phyloP scores from a whole-genome alignment of 2,329 filamentous ascomycete genomes.

The Berkeleyomyces basicola region DNA sequence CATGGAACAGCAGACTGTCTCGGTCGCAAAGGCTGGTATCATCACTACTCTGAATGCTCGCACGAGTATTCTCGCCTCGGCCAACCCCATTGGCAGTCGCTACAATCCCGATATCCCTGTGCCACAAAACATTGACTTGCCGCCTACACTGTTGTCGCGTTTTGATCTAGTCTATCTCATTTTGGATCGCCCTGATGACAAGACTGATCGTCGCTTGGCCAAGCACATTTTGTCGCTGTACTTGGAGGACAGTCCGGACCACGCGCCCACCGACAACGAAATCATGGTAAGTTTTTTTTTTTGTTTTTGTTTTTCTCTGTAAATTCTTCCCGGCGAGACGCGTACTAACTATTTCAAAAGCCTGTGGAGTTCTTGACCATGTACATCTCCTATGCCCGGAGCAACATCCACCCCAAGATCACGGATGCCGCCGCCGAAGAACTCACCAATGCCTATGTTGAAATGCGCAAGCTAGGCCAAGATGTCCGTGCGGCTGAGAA shows the following conservation, averaged over 20 bases:
- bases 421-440: slow-evolving; percentile 66
- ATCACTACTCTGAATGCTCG: slow-evolving; percentile 92
- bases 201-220: slow-evolving; percentile 71
- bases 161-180: slow-evolving; percentile 97
- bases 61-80: slow-evolving; percentile 88
- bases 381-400: slow-evolving; percentile 92
- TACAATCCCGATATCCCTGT: slow-evolving; percentile 94
- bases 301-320: background rate
- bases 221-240: slow-evolving; percentile 94
- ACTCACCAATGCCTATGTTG: slow-evolving; percentile 74
- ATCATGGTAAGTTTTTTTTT: slow-evolving; percentile 48
- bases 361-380: slow-evolving; percentile 89
- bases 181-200: slow-evolving; percentile 83
- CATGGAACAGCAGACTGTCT: slow-evolving; percentile 78
- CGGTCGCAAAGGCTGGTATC: slow-evolving; percentile 79
- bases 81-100: slow-evolving; percentile 93
- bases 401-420: slow-evolving; percentile 68
- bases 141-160: slow-evolving; percentile 82
- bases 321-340: background rate
- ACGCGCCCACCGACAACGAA: slow-evolving; percentile 55
- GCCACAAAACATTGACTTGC: slow-evolving; percentile 94
- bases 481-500: slow-evolving; percentile 78
- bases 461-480: slow-evolving; percentile 85
- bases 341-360: slow-evolving; percentile 24
- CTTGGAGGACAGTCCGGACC: slow-evolving; percentile 82